phyloP scores from a whole-genome alignment of 495 filamentous ascomycete species.

The Melanomma pulvis-pyrius region DNA sequence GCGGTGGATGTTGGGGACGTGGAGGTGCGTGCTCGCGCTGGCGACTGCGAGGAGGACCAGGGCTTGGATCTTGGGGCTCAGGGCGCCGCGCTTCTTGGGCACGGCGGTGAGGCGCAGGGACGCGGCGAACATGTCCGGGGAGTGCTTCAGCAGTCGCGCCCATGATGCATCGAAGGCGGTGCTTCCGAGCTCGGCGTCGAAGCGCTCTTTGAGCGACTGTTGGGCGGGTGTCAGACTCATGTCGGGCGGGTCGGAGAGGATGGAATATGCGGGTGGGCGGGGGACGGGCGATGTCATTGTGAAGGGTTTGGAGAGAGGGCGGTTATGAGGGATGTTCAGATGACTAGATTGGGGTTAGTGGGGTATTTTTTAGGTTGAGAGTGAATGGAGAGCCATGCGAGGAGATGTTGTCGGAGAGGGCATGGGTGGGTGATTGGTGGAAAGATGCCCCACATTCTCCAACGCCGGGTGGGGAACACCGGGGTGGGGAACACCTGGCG shows the following conservation, averaged over 20 bases:
- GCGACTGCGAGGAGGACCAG: conserved; percentile 48
- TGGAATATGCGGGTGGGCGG: not conserved
- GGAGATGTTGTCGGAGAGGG: not conserved
- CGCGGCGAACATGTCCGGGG: conserved; percentile 45
- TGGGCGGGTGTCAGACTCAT: conserved; percentile 16
- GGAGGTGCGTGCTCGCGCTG: conserved; percentile 48
- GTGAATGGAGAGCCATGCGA: not conserved
- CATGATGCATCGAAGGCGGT: conserved; percentile 34
- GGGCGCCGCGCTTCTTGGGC: conserved; percentile 42
- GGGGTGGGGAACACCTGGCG: not conserved
- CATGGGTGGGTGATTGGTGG: conserved; percentile 22
- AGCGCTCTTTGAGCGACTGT: conserved; percentile 18
- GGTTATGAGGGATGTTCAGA: conserved; percentile 22
- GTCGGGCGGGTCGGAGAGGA: not conserved
- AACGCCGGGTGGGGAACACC: conserved; percentile 5
- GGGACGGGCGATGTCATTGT: not conserved
- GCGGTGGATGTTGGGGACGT: conserved; percentile 45
- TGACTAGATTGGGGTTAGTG: conserved; percentile 3
- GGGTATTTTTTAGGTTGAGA: not conserved
- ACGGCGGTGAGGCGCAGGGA: conserved; percentile 40
- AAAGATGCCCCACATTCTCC: conserved; percentile 31
- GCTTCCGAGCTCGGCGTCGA: conserved; percentile 17
- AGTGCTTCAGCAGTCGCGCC: conserved; percentile 38
- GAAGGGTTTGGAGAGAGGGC: not conserved
- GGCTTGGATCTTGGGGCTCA: conserved; percentile 48